Evolutionary conservation across 768 basidiomycete species (phyloP).

Genomic region (Cystobasidium tubakii): DNA sequence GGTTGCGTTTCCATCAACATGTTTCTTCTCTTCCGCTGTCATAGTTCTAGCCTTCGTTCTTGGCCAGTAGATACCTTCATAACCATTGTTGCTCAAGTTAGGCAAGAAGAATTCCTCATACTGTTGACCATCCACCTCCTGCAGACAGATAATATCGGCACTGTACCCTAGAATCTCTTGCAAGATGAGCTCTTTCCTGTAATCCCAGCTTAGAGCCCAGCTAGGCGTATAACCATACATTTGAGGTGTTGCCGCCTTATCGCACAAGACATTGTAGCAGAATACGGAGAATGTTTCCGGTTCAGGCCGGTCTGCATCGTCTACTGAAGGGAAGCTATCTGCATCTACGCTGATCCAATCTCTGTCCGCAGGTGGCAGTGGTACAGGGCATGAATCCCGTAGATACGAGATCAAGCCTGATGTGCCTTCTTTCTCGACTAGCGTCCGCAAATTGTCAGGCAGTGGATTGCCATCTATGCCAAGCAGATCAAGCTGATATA

Average conservation of each 20-base stretch:
- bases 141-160: slow-evolving; percentile 74
- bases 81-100: slow-evolving; percentile 66
- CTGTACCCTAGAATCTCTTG: slow-evolving; percentile 73
- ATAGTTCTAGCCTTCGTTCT: slow-evolving; percentile 91
- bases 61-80: slow-evolving; percentile 85
- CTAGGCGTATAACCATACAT: slow-evolving; percentile 93
- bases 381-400: slow-evolving; percentile 85
- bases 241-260: slow-evolving; percentile 76
- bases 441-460: slow-evolving; percentile 65
- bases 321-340: slow-evolving; percentile 41
- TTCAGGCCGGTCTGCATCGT: slow-evolving; percentile 56
- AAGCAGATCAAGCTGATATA: slow-evolving; percentile 85
- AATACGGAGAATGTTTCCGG: slow-evolving; percentile 73
- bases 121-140: slow-evolving; percentile 83
- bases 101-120: slow-evolving; percentile 85
- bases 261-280: slow-evolving; percentile 91
- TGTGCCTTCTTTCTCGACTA: slow-evolving; percentile 94
- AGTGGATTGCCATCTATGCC: slow-evolving; percentile 97
- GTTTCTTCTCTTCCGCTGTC: slow-evolving; percentile 72
- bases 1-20: slow-evolving; percentile 92
- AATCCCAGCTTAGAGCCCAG: slow-evolving; percentile 95
- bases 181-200: slow-evolving; percentile 79
- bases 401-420: slow-evolving; percentile 76
- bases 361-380: slow-evolving; percentile 72
- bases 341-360: slow-evolving; percentile 56